Percentiles rank a stretch among this genome's conserved stretches.
Evolutionary conservation across 1,284 basidiomycete species (phyloP).

Genomic region (Ustilago crameri): DNA sequence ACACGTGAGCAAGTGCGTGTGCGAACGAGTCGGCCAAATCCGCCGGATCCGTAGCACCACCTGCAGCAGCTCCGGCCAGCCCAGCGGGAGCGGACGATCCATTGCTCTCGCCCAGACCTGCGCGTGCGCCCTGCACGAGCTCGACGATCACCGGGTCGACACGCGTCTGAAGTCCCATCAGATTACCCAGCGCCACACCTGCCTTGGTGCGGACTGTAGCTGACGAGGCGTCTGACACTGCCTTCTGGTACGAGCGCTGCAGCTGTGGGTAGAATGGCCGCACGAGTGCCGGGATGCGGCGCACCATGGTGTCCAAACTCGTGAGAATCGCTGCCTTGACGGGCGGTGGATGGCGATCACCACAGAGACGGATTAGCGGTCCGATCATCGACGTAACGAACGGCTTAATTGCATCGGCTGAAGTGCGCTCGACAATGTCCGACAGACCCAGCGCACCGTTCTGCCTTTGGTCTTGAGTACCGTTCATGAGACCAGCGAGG

Average conservation of each 20-base stretch:
- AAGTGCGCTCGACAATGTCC: constrained; percentile 90
- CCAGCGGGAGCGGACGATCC: constrained; percentile 21
- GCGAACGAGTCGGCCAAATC: constrained; percentile 76
- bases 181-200: constrained; percentile 83
- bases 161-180: constrained; percentile 78
- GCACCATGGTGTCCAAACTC: constrained; percentile 62
- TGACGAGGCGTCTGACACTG: constrained; percentile 82
- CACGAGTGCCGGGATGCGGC: constrained; percentile 83
- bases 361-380: constrained; percentile 78
- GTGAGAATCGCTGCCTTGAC: constrained; percentile 66
- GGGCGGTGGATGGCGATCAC: constrained; percentile 64
- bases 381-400: constrained; percentile 97
- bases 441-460: constrained; percentile 94
- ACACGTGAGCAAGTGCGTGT: constrained; percentile 81
- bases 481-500: constrained; percentile 78
- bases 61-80: constrained; percentile 25
- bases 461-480: constrained; percentile 75
- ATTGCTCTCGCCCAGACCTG: constrained; percentile 71
- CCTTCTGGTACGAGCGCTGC: constrained; percentile 96
- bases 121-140: constrained; percentile 72
- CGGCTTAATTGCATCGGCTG: constrained; percentile 89
- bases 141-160: constrained; percentile 83
- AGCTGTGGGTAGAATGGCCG: constrained; percentile 99
- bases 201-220: constrained; percentile 83
- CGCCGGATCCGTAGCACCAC: constrained; percentile 26